phyloP scores from a whole-genome alignment of 2,329 filamentous ascomycete genomes.

The Helminthosporium solani region DNA sequence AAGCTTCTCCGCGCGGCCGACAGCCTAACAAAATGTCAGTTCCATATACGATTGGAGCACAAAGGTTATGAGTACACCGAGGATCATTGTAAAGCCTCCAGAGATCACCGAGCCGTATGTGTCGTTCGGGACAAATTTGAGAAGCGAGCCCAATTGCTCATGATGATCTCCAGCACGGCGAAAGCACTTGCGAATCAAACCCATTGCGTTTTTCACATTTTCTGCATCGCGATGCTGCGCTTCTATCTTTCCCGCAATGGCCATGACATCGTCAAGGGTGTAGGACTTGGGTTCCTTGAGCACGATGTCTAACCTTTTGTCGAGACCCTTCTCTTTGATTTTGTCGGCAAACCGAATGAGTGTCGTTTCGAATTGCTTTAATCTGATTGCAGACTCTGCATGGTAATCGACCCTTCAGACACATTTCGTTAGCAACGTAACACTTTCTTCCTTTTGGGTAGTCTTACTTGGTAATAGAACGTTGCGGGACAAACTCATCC shows the following conservation, averaged over 20 bases:
- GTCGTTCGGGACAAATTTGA: slow-evolving; percentile 1
- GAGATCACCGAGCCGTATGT: slow-evolving; percentile 1
- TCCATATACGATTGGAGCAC: background rate
- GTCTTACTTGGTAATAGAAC: background rate
- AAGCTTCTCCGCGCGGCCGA: background rate
- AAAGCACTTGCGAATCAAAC: slow-evolving; percentile 1
- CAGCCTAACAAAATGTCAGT: background rate
- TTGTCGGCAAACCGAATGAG: background rate
- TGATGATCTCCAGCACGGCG: background rate
- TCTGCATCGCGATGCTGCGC: background rate
- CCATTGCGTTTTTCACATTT: slow-evolving; percentile 2
- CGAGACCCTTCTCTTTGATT: background rate
- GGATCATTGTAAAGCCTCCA: background rate
- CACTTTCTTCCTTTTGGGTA: background rate
- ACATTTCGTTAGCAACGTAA: background rate
- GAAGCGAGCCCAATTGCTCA: background rate
- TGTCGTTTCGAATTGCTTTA: background rate
- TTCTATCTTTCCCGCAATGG: background rate
- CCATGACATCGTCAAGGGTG: background rate
- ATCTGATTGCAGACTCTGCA: background rate
- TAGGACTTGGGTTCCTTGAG: slow-evolving; percentile 1
- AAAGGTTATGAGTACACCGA: background rate
- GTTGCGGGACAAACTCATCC: background rate
- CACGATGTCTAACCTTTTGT: background rate
- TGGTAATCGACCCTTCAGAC: background rate